Evolutionary conservation across 331 rosid species (phyloP).

Genomic region (Acacia pycnantha): DNA sequence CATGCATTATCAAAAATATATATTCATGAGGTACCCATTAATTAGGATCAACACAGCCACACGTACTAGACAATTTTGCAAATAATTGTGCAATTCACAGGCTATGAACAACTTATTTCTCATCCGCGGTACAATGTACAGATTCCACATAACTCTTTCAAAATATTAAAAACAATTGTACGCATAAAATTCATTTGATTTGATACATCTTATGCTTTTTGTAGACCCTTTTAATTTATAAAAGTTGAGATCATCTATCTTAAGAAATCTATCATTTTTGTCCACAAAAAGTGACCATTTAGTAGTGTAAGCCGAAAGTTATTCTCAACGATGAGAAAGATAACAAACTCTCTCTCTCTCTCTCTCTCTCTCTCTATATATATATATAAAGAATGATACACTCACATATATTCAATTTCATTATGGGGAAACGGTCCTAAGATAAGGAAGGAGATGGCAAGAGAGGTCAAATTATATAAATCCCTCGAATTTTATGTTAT

Average conservation of each 20-base stretch:
- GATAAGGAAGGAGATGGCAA: background rate
- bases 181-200: background rate
- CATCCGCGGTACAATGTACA: background rate
- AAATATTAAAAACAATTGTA: background rate
- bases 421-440: background rate
- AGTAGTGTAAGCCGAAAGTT: conserved; percentile 10
- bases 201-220: background rate
- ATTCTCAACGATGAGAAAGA: background rate
- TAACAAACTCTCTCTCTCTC: background rate
- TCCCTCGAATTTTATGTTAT: too few relatives aligned
- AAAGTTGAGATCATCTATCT: background rate
- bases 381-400: background rate
- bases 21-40: background rate
- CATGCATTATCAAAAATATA: background rate
- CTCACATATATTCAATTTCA: background rate
- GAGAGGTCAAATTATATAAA: too few relatives aligned
- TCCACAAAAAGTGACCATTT: background rate
- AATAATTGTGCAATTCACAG: background rate
- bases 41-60: background rate
- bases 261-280: background rate
- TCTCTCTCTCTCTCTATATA: too few relatives aligned
- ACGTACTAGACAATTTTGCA: background rate
- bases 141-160: background rate
- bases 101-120: background rate
- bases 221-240: background rate